Base-by-base conservation (phyloP, 108 stramenopile genomes). In the Epithemia pelagica region DNA sequence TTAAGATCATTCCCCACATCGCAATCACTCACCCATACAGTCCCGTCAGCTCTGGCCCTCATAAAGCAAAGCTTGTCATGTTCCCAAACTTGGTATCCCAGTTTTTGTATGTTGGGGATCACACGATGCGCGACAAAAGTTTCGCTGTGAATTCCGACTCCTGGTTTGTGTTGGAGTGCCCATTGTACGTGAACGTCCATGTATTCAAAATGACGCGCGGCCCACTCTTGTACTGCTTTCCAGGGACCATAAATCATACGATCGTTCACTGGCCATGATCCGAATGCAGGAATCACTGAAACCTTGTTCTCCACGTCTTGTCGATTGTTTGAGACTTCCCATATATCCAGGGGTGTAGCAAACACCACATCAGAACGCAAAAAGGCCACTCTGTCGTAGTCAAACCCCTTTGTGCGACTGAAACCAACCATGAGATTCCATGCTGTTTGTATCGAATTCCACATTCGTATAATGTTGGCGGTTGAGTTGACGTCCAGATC, bases 211-310 rank as follows among this genome's bases (percentile, higher is more conserved):
- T 81, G 76, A 51, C 75, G 64, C 0, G 81, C 79, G 20, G 81
- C 73, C 85, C 85, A 86, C 22, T 78, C 56, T 51, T 73, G 74
- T 24, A 78, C 74, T 18, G 76, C 78, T 1, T 75, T 67, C 68
- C 70, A 71, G 21, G 76, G 70, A 21, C 85, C 81, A 75, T 78
- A 78, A n/a, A 82, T 55, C 69, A 82, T 78, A 19, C 85, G 81
- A 72, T 78, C 75, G 62, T 71, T 81, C 46, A 81, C 67, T 0
- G 77, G 77, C 3, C 54, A 61, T 30, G 51, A 19, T 29, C 68
- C 74, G 68, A 78, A 78, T 0, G 33, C 58, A 0, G 74, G 57
- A n/a, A 61, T 46, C 18, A 73, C 68, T 20, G 69, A 67, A 68
- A 74, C 70, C 60, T 82, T 73, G 29, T 73, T 65, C 51, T 19